Base-by-base conservation (phyloP, 805 yeast genomes). In the Ogataea degrootiae region DNA sequence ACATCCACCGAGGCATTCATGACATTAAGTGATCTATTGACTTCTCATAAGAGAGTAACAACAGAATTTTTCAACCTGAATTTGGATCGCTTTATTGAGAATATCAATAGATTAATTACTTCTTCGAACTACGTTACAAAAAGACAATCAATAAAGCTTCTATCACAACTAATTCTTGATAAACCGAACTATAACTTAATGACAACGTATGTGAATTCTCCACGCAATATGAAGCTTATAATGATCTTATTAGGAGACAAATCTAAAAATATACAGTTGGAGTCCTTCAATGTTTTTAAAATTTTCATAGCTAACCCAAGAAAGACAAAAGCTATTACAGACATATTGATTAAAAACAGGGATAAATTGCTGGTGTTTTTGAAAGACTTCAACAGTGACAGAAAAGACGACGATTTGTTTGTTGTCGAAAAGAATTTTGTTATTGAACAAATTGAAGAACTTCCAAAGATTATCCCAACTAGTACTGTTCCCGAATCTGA, bases 271-370 rank as follows among this genome's bases (percentile, higher is more conserved):
- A 76, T 94, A 49, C 97, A 91, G 63, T 67, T 80, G 46, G 98
- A 94, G 65, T 90, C 96, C 4, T 94, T 94, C 62, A 91, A 94
- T 55, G 85, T 92, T 36, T 92, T 94, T 71, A 94, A 92, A 68
- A 86, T 91, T 37, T 89, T 94, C 67, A 90, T 90, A n/a, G 98
- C 97, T 5, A 94, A 94, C 66, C 99, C 99, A 5, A 82, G 85
- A 53, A 91, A 91, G 64, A 75, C 89, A 2, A 89, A 84, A 63
- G 80, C 84, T 7, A 82, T 94, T 2, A 69, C 77, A 45, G 97
- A 92, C 65, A 86, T 92, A 19, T 72, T 94, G 54, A 79, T 83
- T 41, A 90, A 91, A 61, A 94, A 94, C 66, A 81, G 89, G 59
- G 85, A 80, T 37, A 87, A 86, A 59, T 75, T 92, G 52, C 65